Evolutionary conservation across 768 basidiomycete species (phyloP).

Genomic region (Lepiota venenata): DNA sequence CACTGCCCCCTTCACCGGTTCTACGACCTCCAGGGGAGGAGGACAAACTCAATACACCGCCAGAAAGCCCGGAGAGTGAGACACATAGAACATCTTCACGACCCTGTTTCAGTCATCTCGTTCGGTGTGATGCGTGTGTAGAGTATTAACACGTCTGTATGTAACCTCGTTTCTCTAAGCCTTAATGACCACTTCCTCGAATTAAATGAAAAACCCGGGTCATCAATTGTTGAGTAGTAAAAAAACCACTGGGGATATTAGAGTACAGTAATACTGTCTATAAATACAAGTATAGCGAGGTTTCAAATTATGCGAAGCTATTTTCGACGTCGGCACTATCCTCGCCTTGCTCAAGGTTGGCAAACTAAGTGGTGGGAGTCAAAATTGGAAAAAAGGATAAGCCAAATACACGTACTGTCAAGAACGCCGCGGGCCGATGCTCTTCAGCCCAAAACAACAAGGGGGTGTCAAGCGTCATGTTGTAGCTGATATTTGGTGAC

Average conservation of each 20-base stretch:
- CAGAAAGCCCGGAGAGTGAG: constrained; percentile 21
- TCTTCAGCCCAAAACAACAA: constrained; percentile 95
- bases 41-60: constrained; percentile 24
- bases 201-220: neutral
- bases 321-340: constrained; percentile 97
- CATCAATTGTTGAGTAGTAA: neutral
- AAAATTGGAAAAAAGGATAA: neutral
- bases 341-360: constrained; percentile 84
- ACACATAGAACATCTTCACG: constrained; percentile 38
- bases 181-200: neutral
- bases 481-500: constrained; percentile 77
- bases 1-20: constrained; percentile 40
- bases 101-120: constrained; percentile 51
- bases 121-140: constrained; percentile 45
- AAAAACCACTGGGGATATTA: neutral
- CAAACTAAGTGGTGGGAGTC: constrained; percentile 54
- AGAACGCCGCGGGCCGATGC: constrained; percentile 91
- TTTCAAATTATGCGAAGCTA: constrained; percentile 67
- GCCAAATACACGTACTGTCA: constrained; percentile 58
- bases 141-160: constrained; percentile 5
- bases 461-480: constrained; percentile 89
- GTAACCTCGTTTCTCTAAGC: neutral
- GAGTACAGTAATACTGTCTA: constrained; percentile 7
- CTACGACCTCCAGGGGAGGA: constrained; percentile 15
- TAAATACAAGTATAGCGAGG: neutral